These are phyloP conservation scores for Gossypium herbaceum DNA, from an alignment of 345 rosid species.

Conservation along the genomic window DNA sequence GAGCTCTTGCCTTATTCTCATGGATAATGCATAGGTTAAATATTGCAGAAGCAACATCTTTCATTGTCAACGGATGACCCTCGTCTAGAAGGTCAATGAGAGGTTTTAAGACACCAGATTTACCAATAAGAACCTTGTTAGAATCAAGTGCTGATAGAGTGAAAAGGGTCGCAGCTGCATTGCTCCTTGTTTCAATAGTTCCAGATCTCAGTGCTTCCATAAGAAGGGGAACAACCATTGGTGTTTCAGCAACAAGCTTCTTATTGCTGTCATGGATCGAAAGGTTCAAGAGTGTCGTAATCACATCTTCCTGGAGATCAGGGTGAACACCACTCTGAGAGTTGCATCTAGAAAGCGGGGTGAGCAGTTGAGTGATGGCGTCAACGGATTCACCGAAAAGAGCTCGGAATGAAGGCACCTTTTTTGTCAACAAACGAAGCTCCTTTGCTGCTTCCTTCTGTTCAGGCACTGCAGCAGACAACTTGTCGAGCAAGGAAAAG, in stretches of 20 bases:
- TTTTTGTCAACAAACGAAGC: slow-evolving; percentile 65
- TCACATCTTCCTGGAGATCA: slow-evolving; percentile 82
- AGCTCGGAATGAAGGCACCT: slow-evolving; percentile 68
- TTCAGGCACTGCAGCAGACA: slow-evolving; percentile 48
- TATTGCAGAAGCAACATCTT: slow-evolving; percentile 88
- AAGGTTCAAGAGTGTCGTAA: slow-evolving; percentile 80
- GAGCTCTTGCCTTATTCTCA: slow-evolving; percentile 82
- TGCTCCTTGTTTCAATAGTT: slow-evolving; percentile 67
- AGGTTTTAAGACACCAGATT: slow-evolving; percentile 68
- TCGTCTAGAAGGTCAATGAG: slow-evolving; percentile 73
- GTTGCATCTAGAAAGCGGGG: slow-evolving; percentile 44
- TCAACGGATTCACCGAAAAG: slow-evolving; percentile 62
- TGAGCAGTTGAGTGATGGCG: slow-evolving; percentile 57
- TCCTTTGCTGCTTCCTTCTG: slow-evolving; percentile 81
- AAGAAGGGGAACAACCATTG: slow-evolving; percentile 64
- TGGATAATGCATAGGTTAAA: slow-evolving; percentile 72
- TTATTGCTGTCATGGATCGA: slow-evolving; percentile 93
- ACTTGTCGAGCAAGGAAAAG: slow-evolving; percentile 54
- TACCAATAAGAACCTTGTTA: slow-evolving; percentile 75
- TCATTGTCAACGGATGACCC: slow-evolving; percentile 75
- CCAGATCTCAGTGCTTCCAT: slow-evolving; percentile 68
- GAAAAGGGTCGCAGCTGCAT: slow-evolving; percentile 90
- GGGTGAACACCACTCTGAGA: slow-evolving; percentile 36
- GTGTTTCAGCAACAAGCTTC: slow-evolving; percentile 81
- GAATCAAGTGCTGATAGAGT: slow-evolving; percentile 88